Evolutionary conservation across 2,329 filamentous ascomycete species (phyloP).

Genomic region (Biscogniauxia marginata): DNA sequence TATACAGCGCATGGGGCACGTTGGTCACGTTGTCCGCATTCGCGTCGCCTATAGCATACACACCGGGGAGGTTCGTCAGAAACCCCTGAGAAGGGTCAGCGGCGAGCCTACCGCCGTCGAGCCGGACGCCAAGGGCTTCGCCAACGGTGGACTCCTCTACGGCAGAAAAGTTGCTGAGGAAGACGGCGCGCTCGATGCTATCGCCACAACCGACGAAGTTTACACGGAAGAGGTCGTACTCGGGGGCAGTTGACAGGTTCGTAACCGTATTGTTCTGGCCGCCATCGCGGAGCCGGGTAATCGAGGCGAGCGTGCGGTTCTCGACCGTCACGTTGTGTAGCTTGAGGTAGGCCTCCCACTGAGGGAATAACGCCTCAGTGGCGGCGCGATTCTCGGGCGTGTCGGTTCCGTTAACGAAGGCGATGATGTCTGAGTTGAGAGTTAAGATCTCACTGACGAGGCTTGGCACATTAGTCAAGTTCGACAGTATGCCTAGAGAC

Average conservation of each 20-base stretch:
- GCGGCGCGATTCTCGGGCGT: conserved; percentile 41
- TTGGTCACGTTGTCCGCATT: conserved; percentile 61
- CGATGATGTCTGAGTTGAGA: conserved; percentile 54
- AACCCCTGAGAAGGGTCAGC: conserved; percentile 42
- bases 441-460: conserved; percentile 52
- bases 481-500: conserved; percentile 51
- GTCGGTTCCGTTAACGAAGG: conserved; percentile 60
- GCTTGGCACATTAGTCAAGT: conserved; percentile 42
- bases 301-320: conserved; percentile 50
- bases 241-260: conserved; percentile 41
- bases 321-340: conserved; percentile 53
- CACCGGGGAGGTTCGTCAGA: conserved; percentile 50
- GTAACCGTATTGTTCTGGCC: conserved; percentile 38
- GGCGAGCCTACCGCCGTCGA: conserved; percentile 44
- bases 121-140: conserved; percentile 43
- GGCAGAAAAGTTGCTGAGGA: conserved; percentile 48
- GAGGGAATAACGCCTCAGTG: conserved; percentile 40
- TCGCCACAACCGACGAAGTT: conserved; percentile 45
- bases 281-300: conserved; percentile 47
- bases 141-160: conserved; percentile 50
- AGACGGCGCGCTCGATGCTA: conserved; percentile 46
- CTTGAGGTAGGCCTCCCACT: conserved; percentile 49
- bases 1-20: conserved; percentile 59
- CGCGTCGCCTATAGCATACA: conserved; percentile 59
- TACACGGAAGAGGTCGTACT: conserved; percentile 56